A percentile compares a stretch with the other conserved stretches of the same genome.
Evolutionary conservation across 805 yeast genomes (phyloP).

Genomic region (Lipomyces sp.): DNA sequence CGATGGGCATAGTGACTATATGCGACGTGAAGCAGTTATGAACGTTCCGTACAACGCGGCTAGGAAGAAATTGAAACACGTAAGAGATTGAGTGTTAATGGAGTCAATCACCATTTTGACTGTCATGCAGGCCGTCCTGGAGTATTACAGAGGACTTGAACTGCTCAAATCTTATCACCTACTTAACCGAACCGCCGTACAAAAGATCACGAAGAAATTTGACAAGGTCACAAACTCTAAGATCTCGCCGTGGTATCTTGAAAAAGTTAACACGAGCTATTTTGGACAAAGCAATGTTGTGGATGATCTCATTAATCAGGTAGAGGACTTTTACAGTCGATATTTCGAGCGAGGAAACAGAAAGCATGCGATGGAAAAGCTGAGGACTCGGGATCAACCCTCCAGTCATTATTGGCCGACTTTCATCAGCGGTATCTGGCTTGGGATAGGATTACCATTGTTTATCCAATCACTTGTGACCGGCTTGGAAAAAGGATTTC

Average conservation of each 20-base stretch:
- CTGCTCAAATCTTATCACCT: slow-evolving; percentile 71
- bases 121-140: slow-evolving; percentile 61
- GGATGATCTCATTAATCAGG: slow-evolving; percentile 64
- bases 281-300: slow-evolving; percentile 67
- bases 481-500: slow-evolving; percentile 49
- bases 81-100: not conserved
- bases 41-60: slow-evolving; percentile 31
- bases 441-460: slow-evolving; percentile 76
- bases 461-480: slow-evolving; percentile 60
- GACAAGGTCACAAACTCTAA: slow-evolving; percentile 69
- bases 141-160: slow-evolving; percentile 74
- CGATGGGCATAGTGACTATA: slow-evolving; percentile 24
- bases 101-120: slow-evolving; percentile 44
- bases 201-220: slow-evolving; percentile 87
- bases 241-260: slow-evolving; percentile 57
- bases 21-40: slow-evolving; percentile 10
- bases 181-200: slow-evolving; percentile 82
- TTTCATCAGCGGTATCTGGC: slow-evolving; percentile 66
- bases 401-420: slow-evolving; percentile 49
- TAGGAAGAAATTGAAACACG: slow-evolving; percentile 32
- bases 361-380: slow-evolving; percentile 71
- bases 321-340: slow-evolving; percentile 69
- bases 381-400: slow-evolving; percentile 55
- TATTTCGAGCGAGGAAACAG: slow-evolving; percentile 74
- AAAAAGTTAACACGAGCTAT: slow-evolving; percentile 59